Percentiles rank a stretch among this genome's conserved stretches.
These are phyloP conservation scores for Kokia cookei DNA, from an alignment of 441 rosid genomes.

Conservation along the genomic window DNA sequence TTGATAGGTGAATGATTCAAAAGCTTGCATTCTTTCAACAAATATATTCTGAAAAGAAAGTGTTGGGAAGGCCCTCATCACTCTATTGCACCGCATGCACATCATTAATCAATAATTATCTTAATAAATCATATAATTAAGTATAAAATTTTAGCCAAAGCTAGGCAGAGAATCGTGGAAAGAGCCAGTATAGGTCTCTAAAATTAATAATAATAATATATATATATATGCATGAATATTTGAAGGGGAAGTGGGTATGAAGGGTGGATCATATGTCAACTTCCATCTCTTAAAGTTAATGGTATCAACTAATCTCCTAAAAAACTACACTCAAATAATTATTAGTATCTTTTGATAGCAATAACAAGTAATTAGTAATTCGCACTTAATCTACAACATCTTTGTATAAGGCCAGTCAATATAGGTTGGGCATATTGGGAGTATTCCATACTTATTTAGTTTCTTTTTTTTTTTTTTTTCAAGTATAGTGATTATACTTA, in stretches of 20 bases:
- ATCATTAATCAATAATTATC: background rate
- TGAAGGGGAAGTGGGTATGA: background rate
- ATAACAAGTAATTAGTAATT: background rate
- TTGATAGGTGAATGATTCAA: background rate
- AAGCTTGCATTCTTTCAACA: background rate
- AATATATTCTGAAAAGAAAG: background rate
- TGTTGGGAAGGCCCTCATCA: background rate
- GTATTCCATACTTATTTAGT: too few relatives aligned
- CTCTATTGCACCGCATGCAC: background rate
- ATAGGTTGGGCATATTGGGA: too few relatives aligned
- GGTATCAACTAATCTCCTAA: background rate
- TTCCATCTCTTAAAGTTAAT: background rate
- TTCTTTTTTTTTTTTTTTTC: too few relatives aligned
- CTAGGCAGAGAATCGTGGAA: background rate
- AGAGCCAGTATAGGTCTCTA: background rate
- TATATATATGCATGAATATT: background rate
- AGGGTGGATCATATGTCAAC: background rate
- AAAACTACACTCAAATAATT: background rate
- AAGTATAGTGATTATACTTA: too few relatives aligned
- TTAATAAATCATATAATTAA: background rate
- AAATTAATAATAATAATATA: background rate
- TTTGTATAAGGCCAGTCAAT: too few relatives aligned
- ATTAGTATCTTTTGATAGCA: background rate
- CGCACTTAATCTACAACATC: too few relatives aligned
- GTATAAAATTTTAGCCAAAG: background rate